Percentiles rank a stretch among this genome's conserved stretches.
Evolutionary conservation across 2,329 filamentous ascomycete genomes (phyloP).

Genomic region (Trichoderma breve): DNA sequence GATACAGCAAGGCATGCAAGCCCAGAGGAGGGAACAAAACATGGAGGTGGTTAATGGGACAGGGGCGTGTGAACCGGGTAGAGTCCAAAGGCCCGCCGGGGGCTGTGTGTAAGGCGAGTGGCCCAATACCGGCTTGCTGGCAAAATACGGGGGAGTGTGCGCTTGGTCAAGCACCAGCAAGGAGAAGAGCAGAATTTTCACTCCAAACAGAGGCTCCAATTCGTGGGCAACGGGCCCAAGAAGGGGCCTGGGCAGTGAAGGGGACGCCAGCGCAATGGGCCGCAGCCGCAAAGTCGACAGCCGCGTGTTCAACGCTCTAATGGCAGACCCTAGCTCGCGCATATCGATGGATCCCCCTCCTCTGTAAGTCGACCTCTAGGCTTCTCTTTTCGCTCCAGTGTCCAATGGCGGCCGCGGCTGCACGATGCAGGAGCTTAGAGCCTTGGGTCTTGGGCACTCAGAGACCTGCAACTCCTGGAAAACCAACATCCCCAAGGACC

Average conservation of each 20-base stretch:
- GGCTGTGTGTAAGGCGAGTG: constrained; percentile 16
- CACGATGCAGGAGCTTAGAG: constrained; percentile 19
- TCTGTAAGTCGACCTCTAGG: not conserved
- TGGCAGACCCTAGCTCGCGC: constrained; percentile 7
- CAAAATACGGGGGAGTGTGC: constrained; percentile 16
- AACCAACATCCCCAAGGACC: not conserved
- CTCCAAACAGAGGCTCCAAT: constrained; percentile 7
- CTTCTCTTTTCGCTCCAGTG: not conserved
- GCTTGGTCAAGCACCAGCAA: constrained; percentile 1
- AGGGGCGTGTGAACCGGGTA: constrained; percentile 17
- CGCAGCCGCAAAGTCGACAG: constrained; percentile 15
- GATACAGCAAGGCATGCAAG: constrained; percentile 18
- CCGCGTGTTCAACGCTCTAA: constrained; percentile 13
- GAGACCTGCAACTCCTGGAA: constrained; percentile 14
- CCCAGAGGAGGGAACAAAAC: not conserved
- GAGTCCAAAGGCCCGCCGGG: not conserved
- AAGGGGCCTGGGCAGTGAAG: not conserved
- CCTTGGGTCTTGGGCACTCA: constrained; percentile 2
- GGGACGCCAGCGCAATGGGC: constrained; percentile 17
- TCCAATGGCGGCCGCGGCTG: constrained; percentile 13
- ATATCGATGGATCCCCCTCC: constrained; percentile 15
- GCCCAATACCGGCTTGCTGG: constrained; percentile 17
- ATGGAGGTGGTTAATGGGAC: constrained; percentile 8
- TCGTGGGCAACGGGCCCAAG: constrained; percentile 11
- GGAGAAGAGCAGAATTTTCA: constrained; percentile 12